Conservation (phyloP, 257 asterid genomes). For the Paulownia fortunei region DNA sequence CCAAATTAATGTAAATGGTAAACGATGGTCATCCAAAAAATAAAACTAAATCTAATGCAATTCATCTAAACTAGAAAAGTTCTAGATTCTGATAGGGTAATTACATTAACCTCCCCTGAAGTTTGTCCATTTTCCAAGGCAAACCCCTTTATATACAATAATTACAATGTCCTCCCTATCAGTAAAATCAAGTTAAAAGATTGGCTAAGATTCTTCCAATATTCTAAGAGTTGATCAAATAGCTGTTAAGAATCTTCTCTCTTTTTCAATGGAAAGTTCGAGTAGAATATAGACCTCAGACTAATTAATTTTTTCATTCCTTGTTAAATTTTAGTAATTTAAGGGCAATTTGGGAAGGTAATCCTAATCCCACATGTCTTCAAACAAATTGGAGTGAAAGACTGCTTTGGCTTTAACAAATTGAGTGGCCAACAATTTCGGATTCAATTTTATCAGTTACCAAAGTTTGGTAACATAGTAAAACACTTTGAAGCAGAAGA, state of each 20-base stretch:
- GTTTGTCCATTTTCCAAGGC: not conserved
- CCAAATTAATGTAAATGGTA: not conserved
- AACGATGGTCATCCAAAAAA: not conserved
- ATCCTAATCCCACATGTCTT: slow-evolving; percentile 12
- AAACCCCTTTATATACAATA: not conserved
- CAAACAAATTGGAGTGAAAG: not conserved
- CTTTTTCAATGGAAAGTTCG: not conserved
- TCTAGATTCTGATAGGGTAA: not conserved
- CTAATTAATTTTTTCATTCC: not conserved
- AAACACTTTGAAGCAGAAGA: slow-evolving; percentile 23
- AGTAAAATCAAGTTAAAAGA: not conserved
- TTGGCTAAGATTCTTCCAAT: slow-evolving; percentile 11
- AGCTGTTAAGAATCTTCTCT: not conserved
- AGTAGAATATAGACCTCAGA: slow-evolving; percentile 14
- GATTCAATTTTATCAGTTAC: not conserved
- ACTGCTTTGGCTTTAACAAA: not conserved
- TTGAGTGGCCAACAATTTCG: not conserved
- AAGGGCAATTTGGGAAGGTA: slow-evolving; percentile 8
- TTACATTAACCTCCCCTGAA: not conserved
- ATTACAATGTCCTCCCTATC: not conserved
- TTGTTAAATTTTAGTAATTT: slow-evolving; percentile 2
- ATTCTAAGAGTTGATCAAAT: not conserved
- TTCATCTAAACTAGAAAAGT: not conserved
- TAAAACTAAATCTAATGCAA: not conserved
- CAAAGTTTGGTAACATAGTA: slow-evolving; percentile 7